A percentile compares a stretch with the other conserved stretches of the same genome.
phyloP scores from a whole-genome alignment of 164 flowering plant species.

The Tetracentron sinense region DNA sequence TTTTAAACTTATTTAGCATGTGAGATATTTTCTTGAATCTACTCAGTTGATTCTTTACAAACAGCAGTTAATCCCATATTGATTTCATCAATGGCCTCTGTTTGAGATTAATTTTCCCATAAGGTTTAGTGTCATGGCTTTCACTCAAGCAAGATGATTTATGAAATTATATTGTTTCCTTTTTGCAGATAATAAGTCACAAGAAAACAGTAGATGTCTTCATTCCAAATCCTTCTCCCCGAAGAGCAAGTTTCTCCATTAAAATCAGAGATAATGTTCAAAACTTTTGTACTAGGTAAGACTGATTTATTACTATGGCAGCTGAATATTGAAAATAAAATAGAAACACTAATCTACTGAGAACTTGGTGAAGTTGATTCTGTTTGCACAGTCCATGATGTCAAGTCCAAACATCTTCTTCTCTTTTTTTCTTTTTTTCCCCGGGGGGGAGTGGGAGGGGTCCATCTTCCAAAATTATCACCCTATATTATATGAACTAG shows the following conservation, averaged over 20 bases:
- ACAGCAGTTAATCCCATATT: background rate
- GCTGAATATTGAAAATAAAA: background rate
- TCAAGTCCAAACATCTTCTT: too few species aligned
- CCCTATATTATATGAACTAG: background rate
- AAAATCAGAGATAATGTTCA: slow-evolving; percentile 3
- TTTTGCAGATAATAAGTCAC: slow-evolving; percentile 19
- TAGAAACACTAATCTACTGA: too few species aligned
- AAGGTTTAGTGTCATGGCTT: background rate
- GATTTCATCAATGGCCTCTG: background rate
- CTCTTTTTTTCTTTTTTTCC: too few species aligned
- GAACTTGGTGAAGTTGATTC: background rate
- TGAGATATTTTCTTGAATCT: background rate
- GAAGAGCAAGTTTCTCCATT: slow-evolving; percentile 9
- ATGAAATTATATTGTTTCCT: background rate
- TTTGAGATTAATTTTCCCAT: background rate
- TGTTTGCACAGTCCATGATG: background rate
- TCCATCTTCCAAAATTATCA: too few species aligned
- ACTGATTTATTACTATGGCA: background rate
- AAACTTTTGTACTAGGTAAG: slow-evolving; percentile 10
- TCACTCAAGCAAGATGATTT: background rate
- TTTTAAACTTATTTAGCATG: background rate
- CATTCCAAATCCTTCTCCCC: slow-evolving; percentile 8
- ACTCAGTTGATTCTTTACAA: background rate
- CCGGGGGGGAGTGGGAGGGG: too few species aligned
- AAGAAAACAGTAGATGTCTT: slow-evolving; percentile 7